Evolutionary conservation across 2,329 filamentous ascomycete species (phyloP), one percentile per base, ranked within the genome.

Genomic region (Aspergillus novoparasiticus): DNA sequence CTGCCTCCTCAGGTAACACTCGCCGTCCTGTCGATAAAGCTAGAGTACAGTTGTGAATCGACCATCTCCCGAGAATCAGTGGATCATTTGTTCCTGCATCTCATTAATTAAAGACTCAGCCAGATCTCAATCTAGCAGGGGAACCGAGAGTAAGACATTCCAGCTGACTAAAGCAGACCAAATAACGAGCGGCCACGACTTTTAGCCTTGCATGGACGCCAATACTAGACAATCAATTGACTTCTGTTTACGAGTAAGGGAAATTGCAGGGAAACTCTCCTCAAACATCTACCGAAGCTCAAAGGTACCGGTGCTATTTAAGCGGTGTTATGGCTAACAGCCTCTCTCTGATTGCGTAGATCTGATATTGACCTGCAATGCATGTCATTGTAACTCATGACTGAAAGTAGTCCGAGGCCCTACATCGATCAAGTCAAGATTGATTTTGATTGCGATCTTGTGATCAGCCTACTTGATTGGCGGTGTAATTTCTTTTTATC

Each of bases 21-120:
- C 21, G 26, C n/a, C 4, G 11, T 21, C 30, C 51, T 55, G 51
- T 36, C 11, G 51, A 55, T 6, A 39, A 23, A 11, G 30, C 32
- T 41, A 11, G 32, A 26, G 32, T 39, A 16, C 34, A n/a, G 34
- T 48, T 60, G 50, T 28, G 32, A 41, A n/a, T 26, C 19, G 21
- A 48, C 48, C 30, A 39, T 55, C 34, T 48, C 21, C 30, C 32
- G 34, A 61, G 54, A 56, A 60, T 60, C 51, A 51, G 62, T 59
- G 41, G 62, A 62, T 59, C 55, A 30, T 39, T 14, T 61, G 63
- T 66, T 66, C 63, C 63, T 66, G 65, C 62, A 56, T 66, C 62
- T 59, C 45, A 64, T 61, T 59, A 48, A 55, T 55, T 32, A 56
- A 46, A 54, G 61, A 58, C 59, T 62, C 62, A 57, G 53, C 62